Evolutionary conservation across 2,329 filamentous ascomycete genomes (phyloP), one percentile per base, ranked within the genome.

Genomic region (Dothiorella sarmentorum): DNA sequence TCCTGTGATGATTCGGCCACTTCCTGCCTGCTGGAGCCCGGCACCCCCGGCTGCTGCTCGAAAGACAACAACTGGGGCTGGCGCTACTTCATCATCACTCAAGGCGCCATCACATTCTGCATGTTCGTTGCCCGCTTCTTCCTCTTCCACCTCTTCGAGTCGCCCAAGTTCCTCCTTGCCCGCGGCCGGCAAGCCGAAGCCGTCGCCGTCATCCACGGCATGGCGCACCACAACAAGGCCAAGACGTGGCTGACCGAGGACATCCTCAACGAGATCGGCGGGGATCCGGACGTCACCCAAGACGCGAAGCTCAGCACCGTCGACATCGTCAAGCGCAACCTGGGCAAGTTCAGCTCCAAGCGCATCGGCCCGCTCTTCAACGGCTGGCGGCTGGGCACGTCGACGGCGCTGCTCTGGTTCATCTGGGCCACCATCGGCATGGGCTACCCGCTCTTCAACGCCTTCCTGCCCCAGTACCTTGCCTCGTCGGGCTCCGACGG

Each of bases 371-470:
- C 88, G 1, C 81, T 94, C 0, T 84, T 83, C 68, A 68, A 68
- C 35, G 76, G 74, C 57, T 76, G 73, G 68, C 76, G 72, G 43
- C 72, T 83, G 33, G 80, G 69, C 3, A 59, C 78, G 7, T 79
- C 77, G 10, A 84, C 80, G 26, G 60, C 72, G 11, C 68, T 83
- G 1, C 70, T 93, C 47, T 91, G 88, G 88, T 89, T 91, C 72
- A 86, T 85, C 69, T 95, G 90, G 90, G 81, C 86, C 0, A 86
- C 84, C 13, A 92, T 95, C 64, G 90, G 90, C 61, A 88, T 95
- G 84, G 90, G 86, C 2, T 95, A 93, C 68, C 90, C 90, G 1
- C 82, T 96, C 1, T 96, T 93, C 81, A 94, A 94, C 72, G 88
- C 89, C 55, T 95, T 95, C 74, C 80, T 96, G n/a, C 91, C 91